Base-by-base conservation (phyloP, 2,329 filamentous ascomycete species). In the Emericellopsis cladophorae region DNA sequence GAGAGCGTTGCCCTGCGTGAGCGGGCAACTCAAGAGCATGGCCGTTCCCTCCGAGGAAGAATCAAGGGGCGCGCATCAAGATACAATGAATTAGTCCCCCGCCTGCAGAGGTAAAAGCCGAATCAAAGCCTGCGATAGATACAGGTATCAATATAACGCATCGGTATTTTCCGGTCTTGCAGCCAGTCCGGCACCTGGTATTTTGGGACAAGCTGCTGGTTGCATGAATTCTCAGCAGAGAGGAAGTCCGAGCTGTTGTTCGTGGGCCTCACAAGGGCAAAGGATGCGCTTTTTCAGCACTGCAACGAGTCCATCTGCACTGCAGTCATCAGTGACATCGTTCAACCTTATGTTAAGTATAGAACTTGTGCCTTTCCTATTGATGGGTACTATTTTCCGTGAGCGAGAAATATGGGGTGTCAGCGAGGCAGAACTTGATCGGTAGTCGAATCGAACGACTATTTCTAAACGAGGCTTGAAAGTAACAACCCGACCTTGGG, bases 51-150 rank as follows among this genome's bases (percentile, higher is more conserved):
- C 51, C 4, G 55, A 53, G 2, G 54, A 51, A 7, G 44, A 37
- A 24, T 45, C n/a, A 16, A 7, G 46, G 16, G 46, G 46, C 18
- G 79, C 72, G 60, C 64, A 55, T 83, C 78, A 49, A 78, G 82
- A 54, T 86, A 81, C 80, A 81, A 87, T 31, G 76, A 87, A 78
- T 50, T 81, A 87, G 56, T 88, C 83, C 10, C 83, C 83, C 0
- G 82, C 81, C 21, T 68, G 60, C 14, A 87, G 76, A 4, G 61
- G 59, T 0, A 82, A 83, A n/a, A 84, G 66, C 42, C 76, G 72
- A 2, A 85, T 68, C 73, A 88, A 82, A 4, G 76, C 78, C 22
- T 67, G 61, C 29, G 70, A 59, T 5, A 87, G 69, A 12, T 76
- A 63, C 7, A 88, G 69, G 51, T 86, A 79, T 1, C 83, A 83